phyloP scores from a whole-genome alignment of 148 eudicot genomes.

The Arbutus unedo region DNA sequence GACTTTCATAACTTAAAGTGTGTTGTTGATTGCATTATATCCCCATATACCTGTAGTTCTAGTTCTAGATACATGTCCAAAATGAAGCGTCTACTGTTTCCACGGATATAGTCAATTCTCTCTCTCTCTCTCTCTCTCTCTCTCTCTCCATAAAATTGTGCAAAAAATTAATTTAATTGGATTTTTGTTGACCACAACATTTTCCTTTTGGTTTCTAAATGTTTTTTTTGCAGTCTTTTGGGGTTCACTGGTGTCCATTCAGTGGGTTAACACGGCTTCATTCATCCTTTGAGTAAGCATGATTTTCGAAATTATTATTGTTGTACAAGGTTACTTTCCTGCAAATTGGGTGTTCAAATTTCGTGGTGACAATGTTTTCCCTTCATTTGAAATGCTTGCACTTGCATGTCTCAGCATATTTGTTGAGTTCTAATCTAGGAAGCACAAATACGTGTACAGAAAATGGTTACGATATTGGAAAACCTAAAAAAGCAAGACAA shows the following conservation, averaged over 20 bases:
- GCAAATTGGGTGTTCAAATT: neutral
- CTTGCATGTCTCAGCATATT: neutral
- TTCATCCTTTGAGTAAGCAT: slow-evolving; percentile 84
- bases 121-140: neutral
- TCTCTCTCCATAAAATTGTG: neutral
- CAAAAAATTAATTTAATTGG: slow-evolving; percentile 14
- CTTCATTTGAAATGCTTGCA: slow-evolving; percentile 2
- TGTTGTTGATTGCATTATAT: neutral
- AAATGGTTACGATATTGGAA: too few species aligned
- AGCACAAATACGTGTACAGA: neutral
- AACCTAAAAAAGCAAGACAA: too few species aligned
- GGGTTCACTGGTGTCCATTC: slow-evolving; percentile 94
- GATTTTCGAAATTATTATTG: neutral
- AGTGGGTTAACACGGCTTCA: slow-evolving; percentile 65
- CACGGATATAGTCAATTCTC: neutral
- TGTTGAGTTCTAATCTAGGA: neutral
- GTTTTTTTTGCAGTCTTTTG: slow-evolving; percentile 67
- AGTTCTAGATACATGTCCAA: neutral
- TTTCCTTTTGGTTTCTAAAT: neutral
- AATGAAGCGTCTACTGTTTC: neutral
- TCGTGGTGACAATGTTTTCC: neutral
- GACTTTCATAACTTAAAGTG: neutral
- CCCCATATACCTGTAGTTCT: neutral
- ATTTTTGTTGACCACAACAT: neutral
- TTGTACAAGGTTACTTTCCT: neutral